Percentiles rank a stretch among this genome's conserved stretches.
Conservation (phyloP, 495 filamentous ascomycete genomes). For the Niebla homalea region DNA sequence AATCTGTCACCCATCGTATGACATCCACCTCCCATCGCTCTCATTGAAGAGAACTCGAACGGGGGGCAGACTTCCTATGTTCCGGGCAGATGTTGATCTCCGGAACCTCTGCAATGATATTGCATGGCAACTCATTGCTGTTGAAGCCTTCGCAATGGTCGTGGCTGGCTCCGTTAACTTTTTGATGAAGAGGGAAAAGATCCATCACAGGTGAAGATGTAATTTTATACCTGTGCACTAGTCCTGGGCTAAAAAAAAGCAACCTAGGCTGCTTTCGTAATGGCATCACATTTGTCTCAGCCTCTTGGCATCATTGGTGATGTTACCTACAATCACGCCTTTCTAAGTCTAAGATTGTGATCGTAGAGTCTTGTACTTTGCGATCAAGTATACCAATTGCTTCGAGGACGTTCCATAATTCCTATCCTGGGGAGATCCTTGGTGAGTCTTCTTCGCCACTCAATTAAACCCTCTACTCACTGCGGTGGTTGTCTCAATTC, state of each 20-base stretch:
- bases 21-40: constrained; percentile 53
- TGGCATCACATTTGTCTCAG: neutral
- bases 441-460: neutral
- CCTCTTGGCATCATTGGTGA: neutral
- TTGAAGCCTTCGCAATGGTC: constrained; percentile 41
- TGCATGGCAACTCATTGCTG: constrained; percentile 52
- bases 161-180: constrained; percentile 49
- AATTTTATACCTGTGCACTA: constrained; percentile 6
- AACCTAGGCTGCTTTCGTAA: neutral
- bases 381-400: neutral
- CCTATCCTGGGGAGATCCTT: neutral
- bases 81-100: constrained; percentile 44
- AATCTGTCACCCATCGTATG: constrained; percentile 51
- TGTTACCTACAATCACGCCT: too few species aligned
- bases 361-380: too few species aligned
- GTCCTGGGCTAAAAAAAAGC: neutral
- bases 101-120: constrained; percentile 39
- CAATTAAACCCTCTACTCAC: neutral
- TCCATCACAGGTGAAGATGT: constrained; percentile 16
- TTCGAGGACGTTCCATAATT: neutral
- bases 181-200: constrained; percentile 37
- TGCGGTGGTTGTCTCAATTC: constrained; percentile 21
- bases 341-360: too few species aligned
- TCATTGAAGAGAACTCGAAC: constrained; percentile 50
- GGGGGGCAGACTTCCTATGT: constrained; percentile 48